A percentile compares a stretch with the other conserved stretches of the same genome.
Evolutionary conservation across 2,329 filamentous ascomycete species (phyloP).

Genomic region (Beauveria sp.): DNA sequence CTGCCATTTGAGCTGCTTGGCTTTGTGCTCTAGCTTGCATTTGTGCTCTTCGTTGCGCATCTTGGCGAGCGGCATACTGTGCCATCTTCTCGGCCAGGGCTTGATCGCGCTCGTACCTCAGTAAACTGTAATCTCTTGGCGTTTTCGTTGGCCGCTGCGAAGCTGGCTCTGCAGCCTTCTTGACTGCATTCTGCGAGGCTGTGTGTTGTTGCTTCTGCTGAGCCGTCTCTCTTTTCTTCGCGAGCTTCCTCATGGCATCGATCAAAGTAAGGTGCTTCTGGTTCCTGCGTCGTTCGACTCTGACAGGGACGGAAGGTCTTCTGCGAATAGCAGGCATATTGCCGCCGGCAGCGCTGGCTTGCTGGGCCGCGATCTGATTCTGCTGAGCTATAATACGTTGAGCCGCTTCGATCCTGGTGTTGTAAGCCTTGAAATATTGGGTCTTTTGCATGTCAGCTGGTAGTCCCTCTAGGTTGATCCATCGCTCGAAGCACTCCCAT

Average conservation of each 20-base stretch:
- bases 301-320: conserved; percentile 68
- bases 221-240: conserved; percentile 83
- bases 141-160: conserved; percentile 57
- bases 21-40: conserved; percentile 40
- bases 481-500: conserved; percentile 98
- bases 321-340: conserved; percentile 41
- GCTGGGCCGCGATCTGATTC: conserved; percentile 43
- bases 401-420: conserved; percentile 50
- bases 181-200: conserved; percentile 63
- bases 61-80: conserved; percentile 50
- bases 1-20: conserved; percentile 35
- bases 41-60: conserved; percentile 44
- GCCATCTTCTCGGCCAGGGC: conserved; percentile 53
- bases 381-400: conserved; percentile 47
- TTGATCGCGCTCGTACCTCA: conserved; percentile 82
- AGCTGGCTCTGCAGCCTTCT: conserved; percentile 66
- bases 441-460: conserved; percentile 92
- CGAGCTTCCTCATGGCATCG: conserved; percentile 90
- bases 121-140: conserved; percentile 80
- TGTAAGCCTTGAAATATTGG: conserved; percentile 78
- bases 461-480: conserved; percentile 84
- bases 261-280: conserved; percentile 83
- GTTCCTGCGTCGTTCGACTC: conserved; percentile 79
- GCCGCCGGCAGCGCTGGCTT: conserved; percentile 35
- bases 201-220: conserved; percentile 88